Evolutionary conservation across 129 eudicot genomes (phyloP).

Genomic region (Lactuca sativa): DNA sequence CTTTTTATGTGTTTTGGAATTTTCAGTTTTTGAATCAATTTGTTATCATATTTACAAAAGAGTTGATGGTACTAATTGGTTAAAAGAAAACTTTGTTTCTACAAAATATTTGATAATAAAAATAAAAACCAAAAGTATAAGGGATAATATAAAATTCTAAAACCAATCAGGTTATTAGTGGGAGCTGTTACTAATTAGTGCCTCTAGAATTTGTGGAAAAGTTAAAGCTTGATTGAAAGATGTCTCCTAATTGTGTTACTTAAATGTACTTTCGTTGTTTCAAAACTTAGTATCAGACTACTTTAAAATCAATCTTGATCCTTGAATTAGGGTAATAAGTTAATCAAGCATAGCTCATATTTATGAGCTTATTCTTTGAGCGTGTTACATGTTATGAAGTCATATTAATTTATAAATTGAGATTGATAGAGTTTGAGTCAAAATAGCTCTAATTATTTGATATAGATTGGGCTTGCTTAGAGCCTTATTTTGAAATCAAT

Average conservation of each 20-base stretch:
- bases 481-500: no score
- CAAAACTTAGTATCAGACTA: slow-evolving; percentile 16
- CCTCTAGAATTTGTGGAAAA: slow-evolving; percentile 22
- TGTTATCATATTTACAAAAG: no score
- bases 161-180: slow-evolving; percentile 29
- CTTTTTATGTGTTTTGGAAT: no score
- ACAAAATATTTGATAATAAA: neutral
- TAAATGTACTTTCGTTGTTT: slow-evolving; percentile 28
- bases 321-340: neutral
- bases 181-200: slow-evolving; percentile 18
- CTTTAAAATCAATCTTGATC: neutral
- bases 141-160: neutral
- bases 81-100: no score
- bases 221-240: slow-evolving; percentile 42
- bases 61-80: no score
- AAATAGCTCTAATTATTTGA: no score
- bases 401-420: neutral
- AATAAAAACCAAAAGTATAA: neutral
- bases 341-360: neutral
- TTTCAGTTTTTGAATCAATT: no score
- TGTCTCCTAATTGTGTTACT: slow-evolving; percentile 18
- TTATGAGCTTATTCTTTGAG: no score
- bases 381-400: neutral
- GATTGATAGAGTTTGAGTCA: neutral
- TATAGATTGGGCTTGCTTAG: no score